Percentiles rank a stretch among this genome's conserved stretches.
Evolutionary conservation across 345 rosid genomes (phyloP).

Genomic region (Dovyalis caffra): DNA sequence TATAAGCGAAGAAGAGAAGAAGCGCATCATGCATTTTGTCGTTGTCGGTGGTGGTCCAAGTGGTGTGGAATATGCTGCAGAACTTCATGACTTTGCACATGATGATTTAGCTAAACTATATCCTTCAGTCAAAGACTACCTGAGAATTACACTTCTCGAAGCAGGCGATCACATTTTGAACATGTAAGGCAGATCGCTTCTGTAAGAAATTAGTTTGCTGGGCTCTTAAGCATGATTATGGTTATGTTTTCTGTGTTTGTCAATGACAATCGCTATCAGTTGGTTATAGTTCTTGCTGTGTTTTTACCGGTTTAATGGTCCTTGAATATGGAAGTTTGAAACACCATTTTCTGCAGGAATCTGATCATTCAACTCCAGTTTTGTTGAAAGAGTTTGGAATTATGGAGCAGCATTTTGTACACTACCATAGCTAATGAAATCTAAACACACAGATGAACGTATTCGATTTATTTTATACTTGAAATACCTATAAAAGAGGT

Average conservation of each 20-base stretch:
- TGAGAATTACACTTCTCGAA: constrained; percentile 72
- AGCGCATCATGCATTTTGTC: constrained; percentile 70
- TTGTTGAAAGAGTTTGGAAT: too few relatives aligned
- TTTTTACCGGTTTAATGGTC: too few relatives aligned
- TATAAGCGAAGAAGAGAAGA: constrained; percentile 68
- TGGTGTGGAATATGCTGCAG: constrained; percentile 90
- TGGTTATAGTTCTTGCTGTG: too few relatives aligned
- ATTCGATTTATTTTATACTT: too few relatives aligned
- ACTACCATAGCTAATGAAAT: too few relatives aligned
- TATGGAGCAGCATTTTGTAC: too few relatives aligned
- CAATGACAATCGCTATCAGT: too few relatives aligned
- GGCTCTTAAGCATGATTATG: background rate
- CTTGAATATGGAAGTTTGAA: too few relatives aligned
- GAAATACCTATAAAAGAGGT: too few relatives aligned
- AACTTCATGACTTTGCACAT: constrained; percentile 62
- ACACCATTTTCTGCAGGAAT: too few relatives aligned
- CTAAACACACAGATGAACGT: too few relatives aligned
- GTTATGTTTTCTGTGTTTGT: background rate
- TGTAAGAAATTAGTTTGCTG: background rate
- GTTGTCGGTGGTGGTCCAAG: constrained; percentile 92
- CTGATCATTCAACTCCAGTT: too few relatives aligned
- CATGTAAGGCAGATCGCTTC: constrained; percentile 42
- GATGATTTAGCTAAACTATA: constrained; percentile 64
- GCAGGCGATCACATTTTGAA: constrained; percentile 77
- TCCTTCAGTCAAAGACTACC: constrained; percentile 47